These are phyloP conservation scores for Escallonia rubra DNA, from an alignment of 129 eudicot genomes.

Conservation along the genomic window DNA sequence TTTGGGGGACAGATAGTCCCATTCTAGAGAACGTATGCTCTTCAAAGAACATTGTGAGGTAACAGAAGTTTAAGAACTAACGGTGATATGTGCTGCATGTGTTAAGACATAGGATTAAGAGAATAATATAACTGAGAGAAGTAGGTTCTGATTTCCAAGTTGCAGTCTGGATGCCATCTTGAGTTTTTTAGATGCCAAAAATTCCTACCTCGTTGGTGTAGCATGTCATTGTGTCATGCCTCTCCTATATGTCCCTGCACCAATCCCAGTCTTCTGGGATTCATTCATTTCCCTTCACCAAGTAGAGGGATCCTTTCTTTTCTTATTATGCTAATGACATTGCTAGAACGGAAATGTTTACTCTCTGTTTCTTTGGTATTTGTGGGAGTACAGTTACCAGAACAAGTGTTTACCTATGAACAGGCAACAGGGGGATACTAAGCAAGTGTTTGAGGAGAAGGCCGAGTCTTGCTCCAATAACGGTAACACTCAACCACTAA, in stretches of 20 bases:
- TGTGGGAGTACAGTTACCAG: neutral
- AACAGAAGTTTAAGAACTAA: too few relatives aligned
- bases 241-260: too few relatives aligned
- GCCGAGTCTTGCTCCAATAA: conserved; percentile 61
- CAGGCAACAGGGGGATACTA: conserved; percentile 79
- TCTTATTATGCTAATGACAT: neutral
- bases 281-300: too few relatives aligned
- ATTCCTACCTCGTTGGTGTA: neutral
- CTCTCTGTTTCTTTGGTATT: neutral
- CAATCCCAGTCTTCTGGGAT: too few relatives aligned
- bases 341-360: neutral
- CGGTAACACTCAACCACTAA: conserved; percentile 44
- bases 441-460: conserved; percentile 75
- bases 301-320: neutral
- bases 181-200: neutral
- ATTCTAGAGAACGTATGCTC: too few relatives aligned
- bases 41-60: too few relatives aligned
- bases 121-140: too few relatives aligned
- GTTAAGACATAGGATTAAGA: too few relatives aligned
- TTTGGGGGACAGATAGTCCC: too few relatives aligned
- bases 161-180: neutral
- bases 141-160: neutral
- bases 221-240: neutral
- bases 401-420: conserved; percentile 4
- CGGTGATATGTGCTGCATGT: too few relatives aligned